Percentiles rank a stretch among this genome's conserved stretches.
Evolutionary conservation across 2,329 filamentous ascomycete genomes (phyloP).

Genomic region (Bipolaris sorokiniana): DNA sequence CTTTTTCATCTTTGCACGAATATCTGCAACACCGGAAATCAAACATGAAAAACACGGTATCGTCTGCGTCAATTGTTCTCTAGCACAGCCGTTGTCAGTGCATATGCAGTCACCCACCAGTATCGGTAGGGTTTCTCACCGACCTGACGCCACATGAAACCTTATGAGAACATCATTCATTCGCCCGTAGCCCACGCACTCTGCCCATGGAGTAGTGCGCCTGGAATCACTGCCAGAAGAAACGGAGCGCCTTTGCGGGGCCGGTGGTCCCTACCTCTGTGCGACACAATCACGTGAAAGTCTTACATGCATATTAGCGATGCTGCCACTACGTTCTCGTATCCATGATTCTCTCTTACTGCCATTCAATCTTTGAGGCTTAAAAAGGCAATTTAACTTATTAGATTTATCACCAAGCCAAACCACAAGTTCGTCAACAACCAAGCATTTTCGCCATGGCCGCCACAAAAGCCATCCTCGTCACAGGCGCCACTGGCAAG

Average conservation of each 20-base stretch:
- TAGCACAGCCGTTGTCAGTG: slow-evolving; percentile 1
- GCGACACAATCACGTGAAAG: slow-evolving; percentile 2
- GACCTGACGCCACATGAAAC: slow-evolving; percentile 12
- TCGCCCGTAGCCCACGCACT: background rate
- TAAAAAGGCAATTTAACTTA: background rate
- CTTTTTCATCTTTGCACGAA: background rate
- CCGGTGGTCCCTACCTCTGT: slow-evolving; percentile 2
- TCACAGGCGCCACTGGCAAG: slow-evolving; percentile 56
- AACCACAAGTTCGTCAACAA: slow-evolving; percentile 8
- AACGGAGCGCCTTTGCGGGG: slow-evolving; percentile 14
- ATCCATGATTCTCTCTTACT: background rate
- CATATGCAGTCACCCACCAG: slow-evolving; percentile 8
- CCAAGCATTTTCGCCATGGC: slow-evolving; percentile 29
- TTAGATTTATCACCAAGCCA: slow-evolving; percentile 2
- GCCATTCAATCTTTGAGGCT: background rate
- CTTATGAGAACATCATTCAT: background rate
- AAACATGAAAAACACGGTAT: background rate
- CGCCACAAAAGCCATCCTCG: slow-evolving; percentile 50
- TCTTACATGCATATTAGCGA: slow-evolving; percentile 7
- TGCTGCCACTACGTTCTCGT: slow-evolving; percentile 2
- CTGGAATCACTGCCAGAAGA: slow-evolving; percentile 6
- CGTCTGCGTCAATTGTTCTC: background rate
- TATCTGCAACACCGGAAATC: slow-evolving; percentile 1
- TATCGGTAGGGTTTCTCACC: slow-evolving; percentile 6
- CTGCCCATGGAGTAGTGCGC: slow-evolving; percentile 5